Conservation (phyloP, 2,329 filamentous ascomycete genomes). For the Pseudogymnoascus sp. region DNA sequence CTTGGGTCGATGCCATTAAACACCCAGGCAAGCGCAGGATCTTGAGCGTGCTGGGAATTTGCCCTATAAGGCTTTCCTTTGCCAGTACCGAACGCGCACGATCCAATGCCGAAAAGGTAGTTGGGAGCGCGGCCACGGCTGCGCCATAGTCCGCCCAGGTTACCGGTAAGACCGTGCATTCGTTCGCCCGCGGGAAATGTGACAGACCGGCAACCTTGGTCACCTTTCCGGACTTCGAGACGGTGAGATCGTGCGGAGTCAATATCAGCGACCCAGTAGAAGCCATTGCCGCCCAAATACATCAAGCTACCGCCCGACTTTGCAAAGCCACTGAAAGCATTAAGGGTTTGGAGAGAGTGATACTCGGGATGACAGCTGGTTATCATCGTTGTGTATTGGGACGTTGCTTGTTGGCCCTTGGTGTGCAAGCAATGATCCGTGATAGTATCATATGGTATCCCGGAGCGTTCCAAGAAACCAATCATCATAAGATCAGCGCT, state of each 20-base stretch:
- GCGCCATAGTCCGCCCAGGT: slow-evolving; percentile 31
- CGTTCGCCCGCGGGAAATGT: slow-evolving; percentile 27
- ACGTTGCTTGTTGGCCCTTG: slow-evolving; percentile 18
- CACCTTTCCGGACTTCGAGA: slow-evolving; percentile 31
- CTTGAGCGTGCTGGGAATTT: background rate
- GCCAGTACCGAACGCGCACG: slow-evolving; percentile 28
- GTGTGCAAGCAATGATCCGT: slow-evolving; percentile 33
- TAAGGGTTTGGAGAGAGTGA: slow-evolving; percentile 24
- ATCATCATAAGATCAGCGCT: slow-evolving; percentile 32
- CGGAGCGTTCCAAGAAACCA: slow-evolving; percentile 29
- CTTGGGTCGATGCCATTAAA: slow-evolving; percentile 10
- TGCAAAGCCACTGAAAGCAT: slow-evolving; percentile 27
- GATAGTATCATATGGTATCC: slow-evolving; percentile 30
- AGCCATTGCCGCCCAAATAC: slow-evolving; percentile 35
- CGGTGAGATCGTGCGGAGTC: slow-evolving; percentile 25
- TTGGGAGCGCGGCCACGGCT: slow-evolving; percentile 28
- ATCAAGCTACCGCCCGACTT: slow-evolving; percentile 30
- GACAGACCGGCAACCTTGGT: slow-evolving; percentile 29
- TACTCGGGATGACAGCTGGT: slow-evolving; percentile 32
- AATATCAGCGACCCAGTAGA: slow-evolving; percentile 29
- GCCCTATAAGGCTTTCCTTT: slow-evolving; percentile 20
- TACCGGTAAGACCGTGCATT: slow-evolving; percentile 26
- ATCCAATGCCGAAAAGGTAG: slow-evolving; percentile 28
- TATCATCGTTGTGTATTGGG: slow-evolving; percentile 24
- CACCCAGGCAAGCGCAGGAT: slow-evolving; percentile 11